phyloP scores from a whole-genome alignment of 1,284 basidiomycete species.

The Apiotrichum siamense region DNA sequence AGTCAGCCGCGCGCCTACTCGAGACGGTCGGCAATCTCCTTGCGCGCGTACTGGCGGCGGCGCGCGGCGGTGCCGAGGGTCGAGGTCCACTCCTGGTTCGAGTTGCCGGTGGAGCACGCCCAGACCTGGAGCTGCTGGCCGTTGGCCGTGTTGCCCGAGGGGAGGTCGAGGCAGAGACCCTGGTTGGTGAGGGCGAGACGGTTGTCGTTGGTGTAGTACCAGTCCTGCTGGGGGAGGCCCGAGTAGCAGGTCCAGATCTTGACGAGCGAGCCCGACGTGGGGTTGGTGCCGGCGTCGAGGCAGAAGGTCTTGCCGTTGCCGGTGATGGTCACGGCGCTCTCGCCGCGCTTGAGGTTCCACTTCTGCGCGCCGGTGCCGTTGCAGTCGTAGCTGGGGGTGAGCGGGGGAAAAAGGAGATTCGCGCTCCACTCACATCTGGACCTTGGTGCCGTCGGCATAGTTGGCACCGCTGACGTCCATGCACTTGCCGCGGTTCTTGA shows the following conservation, averaged over 20 bases:
- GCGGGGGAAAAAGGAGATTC: neutral
- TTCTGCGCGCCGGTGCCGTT: slow-evolving; percentile 17
- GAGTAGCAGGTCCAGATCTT: slow-evolving; percentile 24
- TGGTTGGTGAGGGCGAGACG: slow-evolving; percentile 16
- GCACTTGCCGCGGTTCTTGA: slow-evolving; percentile 29
- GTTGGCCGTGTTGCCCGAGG: slow-evolving; percentile 18
- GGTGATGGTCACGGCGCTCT: slow-evolving; percentile 16
- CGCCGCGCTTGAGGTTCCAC: slow-evolving; percentile 3
- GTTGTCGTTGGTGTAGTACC: slow-evolving; percentile 27
- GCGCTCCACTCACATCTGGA: slow-evolving; percentile 9
- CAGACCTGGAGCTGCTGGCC: slow-evolving; percentile 22
- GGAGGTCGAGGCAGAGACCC: slow-evolving; percentile 32
- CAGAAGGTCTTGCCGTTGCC: slow-evolving; percentile 29
- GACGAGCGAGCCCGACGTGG: slow-evolving; percentile 18
- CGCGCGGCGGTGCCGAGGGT: neutral
- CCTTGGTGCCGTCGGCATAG: slow-evolving; percentile 9
- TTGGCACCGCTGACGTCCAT: slow-evolving; percentile 7
- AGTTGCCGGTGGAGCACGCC: slow-evolving; percentile 24
- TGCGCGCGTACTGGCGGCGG: neutral
- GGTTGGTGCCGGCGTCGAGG: slow-evolving; percentile 25
- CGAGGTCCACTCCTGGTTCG: slow-evolving; percentile 37
- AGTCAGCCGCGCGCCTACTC: neutral
- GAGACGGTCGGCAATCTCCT: neutral
- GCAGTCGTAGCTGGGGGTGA: slow-evolving; percentile 14
- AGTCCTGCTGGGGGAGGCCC: slow-evolving; percentile 22